Base-by-base conservation (phyloP, 2,329 filamentous ascomycete genomes). In the Clonostachys rosea region DNA sequence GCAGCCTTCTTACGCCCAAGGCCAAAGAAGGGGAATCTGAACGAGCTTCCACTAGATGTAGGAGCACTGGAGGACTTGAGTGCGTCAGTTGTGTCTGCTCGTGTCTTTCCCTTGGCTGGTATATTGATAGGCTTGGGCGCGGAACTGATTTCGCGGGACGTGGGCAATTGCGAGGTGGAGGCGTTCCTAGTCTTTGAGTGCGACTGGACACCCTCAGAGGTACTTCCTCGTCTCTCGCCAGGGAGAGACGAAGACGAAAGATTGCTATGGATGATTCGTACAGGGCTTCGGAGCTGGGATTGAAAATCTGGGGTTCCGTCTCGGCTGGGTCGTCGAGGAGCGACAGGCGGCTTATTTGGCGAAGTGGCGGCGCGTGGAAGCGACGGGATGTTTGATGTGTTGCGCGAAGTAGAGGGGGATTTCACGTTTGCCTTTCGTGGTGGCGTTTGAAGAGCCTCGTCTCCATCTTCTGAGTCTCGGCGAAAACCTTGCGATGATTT, bases 21-120 rank as follows among this genome's bases (percentile, higher is more conserved):
- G 9, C 84, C 75, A 57, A 96, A 95, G 46, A 96, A 76, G 2
- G 87, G 86, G 61, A 96, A 94, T 3, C 86, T 80, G 8, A 82
- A 80, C 12, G 74, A 75, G 5, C 81, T 69, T 46, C 58, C 52
- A 35, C 74, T 79, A 3, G 83, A 79, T 51, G 75, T 83, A 48
- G 71, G 81, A 39, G 69, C 69, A 56, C 78, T 30, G 8, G 24
- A 30, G 24, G 24, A 30, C 24, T 30, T 30, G 3, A 30, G 24
- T 30, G 24, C 8, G 41, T 47, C 50, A 5, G 52, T 50, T 14
- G 24, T 30, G 9, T 30, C 24, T 30, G 6, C 24, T 30, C 24
- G 24, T 30, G 24, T 30, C 24, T 30, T 30, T 8, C 24, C 24
- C 24, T 30, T 30, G 24, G 24, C 4, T 30, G 24, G 24, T 30